Evolutionary conservation across 257 asterid genomes (phyloP), one percentile per base, ranked within the genome.

Genomic region (Salvia splendens): DNA sequence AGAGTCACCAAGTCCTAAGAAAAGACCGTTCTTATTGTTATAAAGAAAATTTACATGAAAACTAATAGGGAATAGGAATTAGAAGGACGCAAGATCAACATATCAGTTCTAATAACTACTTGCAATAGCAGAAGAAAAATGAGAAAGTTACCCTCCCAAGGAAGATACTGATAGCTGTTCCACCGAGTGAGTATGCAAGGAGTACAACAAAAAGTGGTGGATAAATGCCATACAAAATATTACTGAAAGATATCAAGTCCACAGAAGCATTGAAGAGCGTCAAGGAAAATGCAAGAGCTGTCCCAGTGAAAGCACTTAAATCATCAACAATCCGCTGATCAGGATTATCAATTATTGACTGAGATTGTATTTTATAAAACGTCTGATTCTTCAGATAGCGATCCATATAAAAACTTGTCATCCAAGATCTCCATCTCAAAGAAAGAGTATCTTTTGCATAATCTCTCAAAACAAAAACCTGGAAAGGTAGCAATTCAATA

Each of bases 281-380:
- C 81, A 89, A 70, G 61, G 98, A 87, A 78, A 89, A 92, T 55
- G 98, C 85, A 55, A 89, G 92, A 72, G 96, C 89, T 47, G 96
- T 87, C 83, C 95, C 89, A 0, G 98, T 89, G 77, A 92, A 92
- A 78, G 98, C 80, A 81, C 92, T 92, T 65, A 92, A 78, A 80
- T 92, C 98, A 42, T 92, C 96, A 67, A 92, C 98, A 75, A 92
- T 92, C 70, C 96, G 84, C 81, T 92, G 98, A 80, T 92, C 98
- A 33, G 98, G 98, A 73, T 92, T 92, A 78, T 92, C 98, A 45
- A 89, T 85, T 32, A 86, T 78, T 11, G 95, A 92, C 72, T 85
- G 98, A 38, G 96, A 85, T 76, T 89, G 98, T 84, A 89, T 82
- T 73, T 82, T 87, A 74, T 89, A 92, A 74, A 89, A 87, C 5